phyloP scores from a whole-genome alignment of 1,284 basidiomycete species.

The Coniophora puteana region DNA sequence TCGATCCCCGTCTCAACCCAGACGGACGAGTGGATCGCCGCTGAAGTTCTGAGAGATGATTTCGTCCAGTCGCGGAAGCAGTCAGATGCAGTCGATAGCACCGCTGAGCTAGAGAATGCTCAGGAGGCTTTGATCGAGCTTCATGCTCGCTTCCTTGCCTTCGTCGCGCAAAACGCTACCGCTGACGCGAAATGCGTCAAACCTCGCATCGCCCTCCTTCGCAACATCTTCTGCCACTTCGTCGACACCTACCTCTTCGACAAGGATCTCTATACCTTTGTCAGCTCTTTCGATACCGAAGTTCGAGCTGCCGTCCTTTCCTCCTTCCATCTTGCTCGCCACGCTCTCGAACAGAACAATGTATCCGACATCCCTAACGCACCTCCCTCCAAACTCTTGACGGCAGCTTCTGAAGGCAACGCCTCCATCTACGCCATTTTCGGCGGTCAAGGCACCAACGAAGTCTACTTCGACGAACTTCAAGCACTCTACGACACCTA shows the following conservation, averaged over 20 bases:
- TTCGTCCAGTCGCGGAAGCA: constrained; percentile 68
- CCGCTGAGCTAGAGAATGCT: constrained; percentile 48
- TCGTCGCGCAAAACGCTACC: constrained; percentile 61
- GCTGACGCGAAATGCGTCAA: constrained; percentile 48
- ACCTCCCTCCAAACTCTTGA: constrained; percentile 73
- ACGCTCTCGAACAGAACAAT: constrained; percentile 62
- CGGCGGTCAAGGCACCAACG: constrained; percentile 98
- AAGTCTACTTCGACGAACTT: constrained; percentile 97
- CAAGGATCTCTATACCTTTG: constrained; percentile 80
- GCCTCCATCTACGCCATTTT: constrained; percentile 92
- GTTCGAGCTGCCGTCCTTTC: constrained; percentile 75
- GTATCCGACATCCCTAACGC: constrained; percentile 60
- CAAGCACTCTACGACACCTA: constrained; percentile 91
- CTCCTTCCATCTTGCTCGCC: constrained; percentile 79
- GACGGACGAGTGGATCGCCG: constrained; percentile 81
- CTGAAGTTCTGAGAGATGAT: constrained; percentile 85
- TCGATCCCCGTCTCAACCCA: constrained; percentile 81
- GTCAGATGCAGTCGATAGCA: constrained; percentile 49
- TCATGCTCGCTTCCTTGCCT: constrained; percentile 76
- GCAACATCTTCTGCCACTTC: constrained; percentile 75
- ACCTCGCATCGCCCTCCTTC: constrained; percentile 67
- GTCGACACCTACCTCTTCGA: constrained; percentile 72
- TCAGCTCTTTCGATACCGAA: constrained; percentile 73
- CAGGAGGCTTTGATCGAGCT: constrained; percentile 72
- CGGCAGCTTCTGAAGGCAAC: constrained; percentile 63